These are phyloP conservation scores for Alternaria viburni DNA, from an alignment of 2,329 filamentous ascomycete genomes.

Conservation along the genomic window DNA sequence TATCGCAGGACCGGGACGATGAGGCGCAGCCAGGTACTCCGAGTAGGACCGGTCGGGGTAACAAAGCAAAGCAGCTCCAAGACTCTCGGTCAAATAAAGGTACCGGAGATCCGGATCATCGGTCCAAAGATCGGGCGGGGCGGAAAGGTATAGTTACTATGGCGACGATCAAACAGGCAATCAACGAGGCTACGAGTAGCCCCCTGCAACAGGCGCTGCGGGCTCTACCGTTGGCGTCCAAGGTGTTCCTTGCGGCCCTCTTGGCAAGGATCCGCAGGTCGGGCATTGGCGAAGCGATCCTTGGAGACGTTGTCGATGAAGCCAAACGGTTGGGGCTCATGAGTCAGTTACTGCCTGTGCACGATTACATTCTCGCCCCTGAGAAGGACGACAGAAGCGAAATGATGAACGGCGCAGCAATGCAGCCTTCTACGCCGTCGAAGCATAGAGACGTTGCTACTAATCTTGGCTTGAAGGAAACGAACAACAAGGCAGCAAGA, in stretches of 20 bases:
- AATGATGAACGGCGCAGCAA: slow-evolving; percentile 8
- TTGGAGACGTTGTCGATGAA: slow-evolving; percentile 90
- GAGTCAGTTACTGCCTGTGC: slow-evolving; percentile 65
- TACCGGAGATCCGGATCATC: slow-evolving; percentile 28
- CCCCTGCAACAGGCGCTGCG: slow-evolving; percentile 90
- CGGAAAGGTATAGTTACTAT: slow-evolving; percentile 76
- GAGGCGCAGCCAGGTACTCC: slow-evolving; percentile 63
- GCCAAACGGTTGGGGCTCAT: slow-evolving; percentile 71
- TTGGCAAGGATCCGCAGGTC: slow-evolving; percentile 79
- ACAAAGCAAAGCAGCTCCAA: slow-evolving; percentile 36
- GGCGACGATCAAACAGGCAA: slow-evolving; percentile 89
- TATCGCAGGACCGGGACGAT: slow-evolving; percentile 38
- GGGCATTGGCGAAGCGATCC: slow-evolving; percentile 83
- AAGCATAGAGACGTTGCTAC: slow-evolving; percentile 21
- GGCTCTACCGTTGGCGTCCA: slow-evolving; percentile 78
- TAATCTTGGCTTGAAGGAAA: slow-evolving; percentile 26
- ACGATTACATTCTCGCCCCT: slow-evolving; percentile 63
- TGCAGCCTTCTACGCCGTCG: slow-evolving; percentile 19
- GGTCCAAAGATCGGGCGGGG: slow-evolving; percentile 32
- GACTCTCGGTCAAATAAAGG: slow-evolving; percentile 23
- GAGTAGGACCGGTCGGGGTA: slow-evolving; percentile 60
- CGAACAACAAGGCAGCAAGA: slow-evolving; percentile 52
- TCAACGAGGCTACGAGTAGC: slow-evolving; percentile 91
- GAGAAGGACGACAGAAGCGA: slow-evolving; percentile 35
- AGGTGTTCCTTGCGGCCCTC: slow-evolving; percentile 84